Base-by-base conservation (phyloP, 2,329 filamentous ascomycete species). In the Colletotrichum theobromicola region DNA sequence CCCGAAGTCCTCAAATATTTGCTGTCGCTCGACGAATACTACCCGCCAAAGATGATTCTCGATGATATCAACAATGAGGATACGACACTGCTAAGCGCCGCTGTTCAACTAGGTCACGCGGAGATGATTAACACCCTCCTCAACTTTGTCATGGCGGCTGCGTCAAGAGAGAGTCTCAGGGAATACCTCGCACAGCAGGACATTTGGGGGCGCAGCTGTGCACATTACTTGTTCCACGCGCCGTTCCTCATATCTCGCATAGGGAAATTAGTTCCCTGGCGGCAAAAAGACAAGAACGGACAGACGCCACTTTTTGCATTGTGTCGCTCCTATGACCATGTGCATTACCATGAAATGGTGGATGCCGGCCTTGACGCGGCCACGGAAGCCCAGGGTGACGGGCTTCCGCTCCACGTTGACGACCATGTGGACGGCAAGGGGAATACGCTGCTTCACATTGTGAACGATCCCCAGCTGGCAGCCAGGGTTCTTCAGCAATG, bases 301-400 rank as follows among this genome's bases (percentile, higher is more conserved):
- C 97, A 98, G 84, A 99, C 97, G n/a, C 97, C 97, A 2, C 86
- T 99, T 10, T 98, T 99, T 82, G 97, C 97, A 3, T 88, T 98
- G 1, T 98, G 96, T 82, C 92, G 97, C 78, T 98, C 95, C 0
- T 99, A 99, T 80, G 97, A 99, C 81, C 95, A 99, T 82, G 89
- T 92, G 2, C 90, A 96, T 78, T 99, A 99, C 83, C 90, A 91
- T 67, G 87, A 89, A 61, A 98, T 99, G 97, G 94, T 99, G 1
- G 92, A 94, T 77, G 90, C 93, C 74, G 97, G 94, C 6, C 87
- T 99, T 46, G 88, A 91, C 35, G 91, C 94, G 58, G 95, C 97
- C 3, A 93, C 92, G 67, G 84, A 87, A 70, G 90, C 92, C 4
- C 97, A 99, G 83, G 90, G 89, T 4, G 96, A 98, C 80, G 92